Conservation (phyloP, 2,329 filamentous ascomycete genomes). For the Fusarium circinatum region DNA sequence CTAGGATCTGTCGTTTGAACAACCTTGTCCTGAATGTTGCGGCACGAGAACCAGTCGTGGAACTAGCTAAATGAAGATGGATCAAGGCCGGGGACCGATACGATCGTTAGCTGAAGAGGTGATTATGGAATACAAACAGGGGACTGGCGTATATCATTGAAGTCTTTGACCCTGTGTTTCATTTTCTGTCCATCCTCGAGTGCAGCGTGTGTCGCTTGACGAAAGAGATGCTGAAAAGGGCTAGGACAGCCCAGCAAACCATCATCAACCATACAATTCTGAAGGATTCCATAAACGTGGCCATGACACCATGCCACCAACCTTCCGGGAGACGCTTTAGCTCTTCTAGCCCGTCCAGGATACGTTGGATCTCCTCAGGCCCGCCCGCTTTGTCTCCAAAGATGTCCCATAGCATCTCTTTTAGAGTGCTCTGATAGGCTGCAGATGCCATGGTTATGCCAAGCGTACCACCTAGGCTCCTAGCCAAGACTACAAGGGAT, state of each 20-base stretch:
- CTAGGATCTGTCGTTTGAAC: too few species aligned
- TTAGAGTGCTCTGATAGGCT: background rate
- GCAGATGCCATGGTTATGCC: background rate
- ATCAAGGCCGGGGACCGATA: too few species aligned
- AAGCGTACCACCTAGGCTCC: background rate
- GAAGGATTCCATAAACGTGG: background rate
- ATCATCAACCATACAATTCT: background rate
- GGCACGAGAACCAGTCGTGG: too few species aligned
- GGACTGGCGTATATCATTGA: background rate
- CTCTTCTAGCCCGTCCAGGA: background rate
- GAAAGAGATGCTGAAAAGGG: background rate
- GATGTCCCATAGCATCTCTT: background rate
- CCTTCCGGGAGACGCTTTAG: background rate
- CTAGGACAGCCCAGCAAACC: background rate
- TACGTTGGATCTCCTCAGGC: background rate
- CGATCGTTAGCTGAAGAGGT: too few species aligned
- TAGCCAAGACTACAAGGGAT: background rate
- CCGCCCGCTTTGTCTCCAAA: background rate
- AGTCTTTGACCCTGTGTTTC: background rate
- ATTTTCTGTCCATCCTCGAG: background rate
- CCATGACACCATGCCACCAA: background rate
- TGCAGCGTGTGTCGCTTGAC: background rate
- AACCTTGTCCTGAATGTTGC: fast-evolving
- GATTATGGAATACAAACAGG: too few species aligned
- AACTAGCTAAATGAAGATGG: too few species aligned